Percentiles rank a stretch among this genome's conserved stretches.
Conservation (phyloP, 1,284 basidiomycete species). For the Pseudozyma tsukubaensis region DNA sequence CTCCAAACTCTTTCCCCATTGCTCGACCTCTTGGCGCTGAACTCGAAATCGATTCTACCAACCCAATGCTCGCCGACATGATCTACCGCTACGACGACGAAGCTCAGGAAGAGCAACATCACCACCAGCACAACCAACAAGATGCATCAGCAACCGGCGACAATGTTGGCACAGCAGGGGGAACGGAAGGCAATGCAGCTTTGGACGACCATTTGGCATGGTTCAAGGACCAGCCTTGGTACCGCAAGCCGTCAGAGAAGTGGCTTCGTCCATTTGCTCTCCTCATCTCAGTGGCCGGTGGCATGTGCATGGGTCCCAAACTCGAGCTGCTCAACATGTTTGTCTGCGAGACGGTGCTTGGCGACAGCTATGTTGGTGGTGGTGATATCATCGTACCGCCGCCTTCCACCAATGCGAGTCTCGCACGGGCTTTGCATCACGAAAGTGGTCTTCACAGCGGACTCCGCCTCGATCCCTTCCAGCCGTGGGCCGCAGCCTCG, state of each 20-base stretch:
- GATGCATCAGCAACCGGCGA: not conserved
- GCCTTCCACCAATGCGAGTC: constrained; percentile 8
- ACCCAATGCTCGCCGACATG: constrained; percentile 50
- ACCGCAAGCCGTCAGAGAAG: constrained; percentile 52
- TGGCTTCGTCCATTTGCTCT: constrained; percentile 61
- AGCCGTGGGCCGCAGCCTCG: constrained; percentile 19
- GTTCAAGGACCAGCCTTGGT: constrained; percentile 58
- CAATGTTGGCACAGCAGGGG: not conserved
- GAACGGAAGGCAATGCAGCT: constrained; percentile 1
- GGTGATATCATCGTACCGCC: constrained; percentile 24
- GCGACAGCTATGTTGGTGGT: constrained; percentile 31
- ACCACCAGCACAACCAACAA: constrained; percentile 3
- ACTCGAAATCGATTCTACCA: constrained; percentile 51
- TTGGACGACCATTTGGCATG: constrained; percentile 54
- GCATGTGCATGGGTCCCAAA: constrained; percentile 62
- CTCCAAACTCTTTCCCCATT: constrained; percentile 28
- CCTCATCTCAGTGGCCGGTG: constrained; percentile 54
- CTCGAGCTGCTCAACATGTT: constrained; percentile 63
- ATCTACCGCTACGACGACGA: constrained; percentile 54
- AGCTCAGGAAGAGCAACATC: constrained; percentile 20
- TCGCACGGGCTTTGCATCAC: not conserved
- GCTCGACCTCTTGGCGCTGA: constrained; percentile 33
- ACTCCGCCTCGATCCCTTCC: constrained; percentile 15
- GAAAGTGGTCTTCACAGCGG: not conserved
- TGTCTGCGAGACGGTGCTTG: constrained; percentile 58